Conservation (phyloP, 108 stramenopile genomes). For the Nitzschia inconspicua region DNA sequence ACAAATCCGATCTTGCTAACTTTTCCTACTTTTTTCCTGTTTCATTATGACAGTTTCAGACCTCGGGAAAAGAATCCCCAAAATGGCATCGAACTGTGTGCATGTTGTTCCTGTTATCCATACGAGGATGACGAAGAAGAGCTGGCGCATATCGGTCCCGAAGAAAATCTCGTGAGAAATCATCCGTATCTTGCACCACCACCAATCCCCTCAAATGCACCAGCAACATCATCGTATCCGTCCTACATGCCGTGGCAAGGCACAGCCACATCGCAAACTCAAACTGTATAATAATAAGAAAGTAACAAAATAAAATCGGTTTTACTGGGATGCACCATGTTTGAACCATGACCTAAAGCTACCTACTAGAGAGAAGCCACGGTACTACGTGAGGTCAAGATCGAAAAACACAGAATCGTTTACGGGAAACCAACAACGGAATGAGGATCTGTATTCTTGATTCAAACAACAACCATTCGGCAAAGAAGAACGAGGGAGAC, state of each 20-base stretch:
- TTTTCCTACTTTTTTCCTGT: not conserved
- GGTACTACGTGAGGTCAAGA: too few species aligned
- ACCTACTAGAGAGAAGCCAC: too few species aligned
- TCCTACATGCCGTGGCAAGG: not conserved
- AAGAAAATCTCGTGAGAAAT: slow-evolving; percentile 18
- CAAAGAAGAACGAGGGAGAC: too few species aligned
- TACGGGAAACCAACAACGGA: too few species aligned
- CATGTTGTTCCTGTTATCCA: slow-evolving; percentile 70
- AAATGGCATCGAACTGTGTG: slow-evolving; percentile 41
- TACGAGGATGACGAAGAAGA: slow-evolving; percentile 68
- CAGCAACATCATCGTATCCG: too few species aligned
- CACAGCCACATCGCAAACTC: not conserved
- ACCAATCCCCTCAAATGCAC: not conserved
- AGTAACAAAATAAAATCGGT: too few species aligned
- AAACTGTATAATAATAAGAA: slow-evolving; percentile 12
- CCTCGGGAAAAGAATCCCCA: slow-evolving; percentile 50
- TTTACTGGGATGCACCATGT: too few species aligned
- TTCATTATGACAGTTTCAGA: slow-evolving; percentile 34
- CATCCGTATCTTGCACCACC: slow-evolving; percentile 47
- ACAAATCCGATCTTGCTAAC: not conserved
- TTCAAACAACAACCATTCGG: too few species aligned
- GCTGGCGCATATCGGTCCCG: slow-evolving; percentile 3
- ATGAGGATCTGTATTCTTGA: too few species aligned
- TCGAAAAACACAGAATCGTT: too few species aligned
- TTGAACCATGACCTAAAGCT: too few species aligned